phyloP scores from a whole-genome alignment of 371 early-diverging fungal species.

The Blyttiomyces sp. region DNA sequence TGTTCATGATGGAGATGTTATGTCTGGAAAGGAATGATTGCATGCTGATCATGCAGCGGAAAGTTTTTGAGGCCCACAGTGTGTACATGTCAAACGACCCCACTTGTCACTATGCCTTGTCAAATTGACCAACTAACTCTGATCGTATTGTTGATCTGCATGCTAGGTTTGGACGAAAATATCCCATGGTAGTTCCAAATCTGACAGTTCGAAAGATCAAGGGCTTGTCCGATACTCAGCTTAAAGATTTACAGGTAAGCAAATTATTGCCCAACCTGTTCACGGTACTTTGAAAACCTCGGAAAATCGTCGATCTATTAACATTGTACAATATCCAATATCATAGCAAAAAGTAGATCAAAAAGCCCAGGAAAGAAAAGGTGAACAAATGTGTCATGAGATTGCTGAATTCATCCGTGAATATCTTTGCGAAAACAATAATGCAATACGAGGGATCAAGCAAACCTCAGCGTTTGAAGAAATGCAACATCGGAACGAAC shows the following conservation, averaged over 20 bases:
- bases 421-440: conserved; percentile 20
- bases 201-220: conserved; percentile 2
- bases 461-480: conserved; percentile 31
- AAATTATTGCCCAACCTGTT: neutral
- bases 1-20: no score
- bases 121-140: neutral
- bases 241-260: conserved; percentile 11
- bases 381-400: conserved; percentile 27
- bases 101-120: neutral
- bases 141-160: no score
- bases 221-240: conserved; percentile 14
- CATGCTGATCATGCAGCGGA: no score
- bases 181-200: conserved; percentile 12
- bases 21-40: no score
- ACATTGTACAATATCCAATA: neutral
- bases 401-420: conserved; percentile 31
- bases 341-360: neutral
- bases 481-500: conserved; percentile 23
- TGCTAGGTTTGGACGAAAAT: conserved; percentile 13
- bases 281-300: neutral
- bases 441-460: conserved; percentile 18
- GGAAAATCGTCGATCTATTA: neutral
- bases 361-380: conserved; percentile 10
- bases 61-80: no score
- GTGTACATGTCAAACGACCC: no score